These are phyloP conservation scores for Candida chilensis DNA, from an alignment of 805 yeast species.

Conservation along the genomic window DNA sequence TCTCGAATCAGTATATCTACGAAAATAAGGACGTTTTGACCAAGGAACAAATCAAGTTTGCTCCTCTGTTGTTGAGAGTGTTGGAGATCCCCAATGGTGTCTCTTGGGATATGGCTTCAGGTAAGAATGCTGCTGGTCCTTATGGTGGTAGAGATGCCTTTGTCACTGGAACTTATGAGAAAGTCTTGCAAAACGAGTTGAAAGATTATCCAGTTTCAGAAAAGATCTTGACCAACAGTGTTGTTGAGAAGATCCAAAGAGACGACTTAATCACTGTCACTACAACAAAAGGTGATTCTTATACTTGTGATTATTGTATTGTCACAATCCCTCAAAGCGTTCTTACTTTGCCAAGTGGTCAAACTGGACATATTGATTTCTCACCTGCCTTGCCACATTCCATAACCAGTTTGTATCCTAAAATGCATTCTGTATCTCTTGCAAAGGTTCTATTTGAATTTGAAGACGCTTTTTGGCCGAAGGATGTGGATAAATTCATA, in stretches of 20 bases:
- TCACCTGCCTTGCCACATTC: constrained; percentile 25
- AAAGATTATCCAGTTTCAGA: constrained; percentile 10
- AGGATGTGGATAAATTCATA: constrained; percentile 15
- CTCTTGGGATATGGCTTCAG: constrained; percentile 16
- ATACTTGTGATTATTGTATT: constrained; percentile 26
- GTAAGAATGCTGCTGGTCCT: constrained; percentile 10
- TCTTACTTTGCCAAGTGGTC: constrained; percentile 18
- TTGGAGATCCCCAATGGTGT: constrained; percentile 16
- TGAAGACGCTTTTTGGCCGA: constrained; percentile 36
- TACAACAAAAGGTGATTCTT: constrained; percentile 8
- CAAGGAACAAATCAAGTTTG: constrained; percentile 12
- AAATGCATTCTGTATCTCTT: constrained; percentile 27
- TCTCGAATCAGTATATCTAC: constrained; percentile 10
- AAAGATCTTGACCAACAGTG: constrained; percentile 8
- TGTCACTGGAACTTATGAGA: constrained; percentile 12
- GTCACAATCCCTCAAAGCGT: constrained; percentile 44
- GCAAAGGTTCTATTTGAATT: constrained; percentile 41
- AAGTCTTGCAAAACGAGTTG: constrained; percentile 14
- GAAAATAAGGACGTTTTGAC: constrained; percentile 8
- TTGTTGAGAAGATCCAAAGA: constrained; percentile 16
- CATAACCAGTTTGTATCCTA: constrained; percentile 13
- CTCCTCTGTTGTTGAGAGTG: constrained; percentile 14
- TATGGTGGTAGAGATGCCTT: constrained; percentile 21
- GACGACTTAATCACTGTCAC: constrained; percentile 16
- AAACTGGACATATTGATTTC: constrained; percentile 18